Conservation (phyloP, 257 asterid genomes). For the Salvia rosmarinus region DNA sequence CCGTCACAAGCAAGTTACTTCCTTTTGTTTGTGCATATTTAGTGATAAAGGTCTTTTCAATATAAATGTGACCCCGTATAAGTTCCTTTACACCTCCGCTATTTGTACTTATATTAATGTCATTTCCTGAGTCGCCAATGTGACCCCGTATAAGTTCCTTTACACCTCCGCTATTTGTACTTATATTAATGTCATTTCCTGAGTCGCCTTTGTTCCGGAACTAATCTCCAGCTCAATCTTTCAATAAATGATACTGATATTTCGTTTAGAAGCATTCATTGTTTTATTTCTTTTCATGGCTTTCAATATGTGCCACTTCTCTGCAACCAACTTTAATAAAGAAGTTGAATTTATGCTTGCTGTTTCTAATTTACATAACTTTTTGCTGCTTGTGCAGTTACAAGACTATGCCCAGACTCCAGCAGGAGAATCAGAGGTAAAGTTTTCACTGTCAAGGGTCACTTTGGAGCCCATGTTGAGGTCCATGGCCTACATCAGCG, state of each 20-base stretch:
- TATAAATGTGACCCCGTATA: not conserved
- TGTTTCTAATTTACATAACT: constrained; percentile 18
- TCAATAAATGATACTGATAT: not conserved
- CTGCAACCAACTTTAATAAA: constrained; percentile 24
- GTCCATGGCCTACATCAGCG: constrained; percentile 91
- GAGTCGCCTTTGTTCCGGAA: constrained; percentile 22
- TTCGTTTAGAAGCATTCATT: not conserved
- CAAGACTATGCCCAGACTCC: constrained; percentile 73
- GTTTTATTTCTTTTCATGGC: constrained; percentile 16
- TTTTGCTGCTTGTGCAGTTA: constrained; percentile 52
- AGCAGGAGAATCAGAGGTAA: constrained; percentile 75
- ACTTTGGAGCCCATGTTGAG: constrained; percentile 86
- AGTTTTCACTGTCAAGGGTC: constrained; percentile 70
- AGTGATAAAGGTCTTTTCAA: constrained; percentile 8
- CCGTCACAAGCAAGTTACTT: constrained; percentile 4
- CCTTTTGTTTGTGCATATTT: not conserved
- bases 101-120: constrained; percentile 8
- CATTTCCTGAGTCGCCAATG: no score
- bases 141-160: not conserved
- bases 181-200: constrained; percentile 6
- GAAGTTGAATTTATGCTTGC: not conserved
- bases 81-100: constrained; percentile 15
- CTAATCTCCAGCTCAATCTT: constrained; percentile 14
- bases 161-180: constrained; percentile 13
- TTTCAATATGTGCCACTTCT: constrained; percentile 1